Conservation (phyloP, 208 protist genomes). For the Phytomonas sp. region DNA sequence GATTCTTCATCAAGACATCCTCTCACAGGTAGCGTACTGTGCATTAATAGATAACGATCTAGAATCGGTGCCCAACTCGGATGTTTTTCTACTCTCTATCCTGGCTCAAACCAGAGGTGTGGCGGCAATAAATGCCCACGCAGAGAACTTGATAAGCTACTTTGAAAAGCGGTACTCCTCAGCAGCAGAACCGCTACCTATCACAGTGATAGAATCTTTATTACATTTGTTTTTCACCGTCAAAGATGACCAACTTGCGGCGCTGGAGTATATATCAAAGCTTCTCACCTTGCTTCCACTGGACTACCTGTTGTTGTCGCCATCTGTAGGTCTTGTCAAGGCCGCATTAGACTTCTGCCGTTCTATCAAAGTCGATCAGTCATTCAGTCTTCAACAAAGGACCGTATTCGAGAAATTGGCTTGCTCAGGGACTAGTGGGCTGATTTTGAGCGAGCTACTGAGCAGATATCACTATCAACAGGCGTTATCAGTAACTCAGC, state of each 20-base stretch:
- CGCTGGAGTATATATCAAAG: background rate
- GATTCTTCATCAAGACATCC: conserved; percentile 18
- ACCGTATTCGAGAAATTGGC: background rate
- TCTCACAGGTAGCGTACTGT: conserved; percentile 14
- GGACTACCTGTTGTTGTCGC: background rate
- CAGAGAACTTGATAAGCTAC: background rate
- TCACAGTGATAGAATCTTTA: background rate
- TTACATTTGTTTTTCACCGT: background rate
- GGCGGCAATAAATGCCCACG: background rate
- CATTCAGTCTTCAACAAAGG: background rate
- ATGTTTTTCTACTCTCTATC: background rate
- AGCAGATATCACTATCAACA: background rate
- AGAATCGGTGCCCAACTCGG: background rate
- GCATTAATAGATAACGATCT: conserved; percentile 9
- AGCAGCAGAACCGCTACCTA: background rate
- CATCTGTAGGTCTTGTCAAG: background rate
- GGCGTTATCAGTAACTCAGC: background rate
- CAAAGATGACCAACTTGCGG: background rate
- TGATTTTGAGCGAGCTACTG: background rate
- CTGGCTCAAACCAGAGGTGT: background rate
- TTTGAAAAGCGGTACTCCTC: background rate
- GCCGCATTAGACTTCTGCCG: background rate
- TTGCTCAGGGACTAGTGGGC: background rate
- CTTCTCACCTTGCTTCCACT: background rate
- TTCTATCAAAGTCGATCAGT: background rate